These are phyloP conservation scores for Kernera saxatilis DNA, from an alignment of 345 rosid species.

Conservation along the genomic window DNA sequence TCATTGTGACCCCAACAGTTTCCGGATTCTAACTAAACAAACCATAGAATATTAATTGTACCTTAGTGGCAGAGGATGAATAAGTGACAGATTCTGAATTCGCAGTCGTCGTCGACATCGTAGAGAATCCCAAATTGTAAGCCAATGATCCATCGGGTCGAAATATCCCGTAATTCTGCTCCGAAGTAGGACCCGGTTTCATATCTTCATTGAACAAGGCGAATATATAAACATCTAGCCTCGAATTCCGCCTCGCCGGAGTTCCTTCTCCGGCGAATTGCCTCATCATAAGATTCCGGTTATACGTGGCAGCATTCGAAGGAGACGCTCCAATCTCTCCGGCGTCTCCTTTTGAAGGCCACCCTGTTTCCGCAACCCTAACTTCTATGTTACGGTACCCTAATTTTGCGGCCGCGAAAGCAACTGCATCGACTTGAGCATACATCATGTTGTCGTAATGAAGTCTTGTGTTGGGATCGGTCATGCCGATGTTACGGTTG, in stretches of 20 bases:
- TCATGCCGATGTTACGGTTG: constrained; percentile 78
- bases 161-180: constrained; percentile 87
- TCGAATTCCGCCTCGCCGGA: constrained; percentile 56
- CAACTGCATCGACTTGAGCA: constrained; percentile 83
- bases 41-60: constrained; percentile 10
- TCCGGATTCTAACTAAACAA: not conserved
- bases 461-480: constrained; percentile 66
- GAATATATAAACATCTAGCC: constrained; percentile 71
- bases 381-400: constrained; percentile 74
- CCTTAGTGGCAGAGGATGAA: constrained; percentile 75
- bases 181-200: constrained; percentile 92
- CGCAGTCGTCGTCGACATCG: constrained; percentile 42
- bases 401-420: constrained; percentile 61
- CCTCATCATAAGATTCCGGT: constrained; percentile 64
- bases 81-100: constrained; percentile 46
- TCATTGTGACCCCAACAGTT: not conserved
- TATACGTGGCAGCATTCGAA: constrained; percentile 67
- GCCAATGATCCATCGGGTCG: constrained; percentile 79
- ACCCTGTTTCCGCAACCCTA: constrained; percentile 87
- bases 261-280: constrained; percentile 81
- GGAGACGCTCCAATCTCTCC: constrained; percentile 68
- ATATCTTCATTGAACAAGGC: constrained; percentile 89
- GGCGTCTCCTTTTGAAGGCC: constrained; percentile 93
- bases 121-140: constrained; percentile 78
- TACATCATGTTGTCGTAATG: constrained; percentile 92